Conservation (phyloP, 2,329 filamentous ascomycete species). For the Colletotrichum cereale region DNA sequence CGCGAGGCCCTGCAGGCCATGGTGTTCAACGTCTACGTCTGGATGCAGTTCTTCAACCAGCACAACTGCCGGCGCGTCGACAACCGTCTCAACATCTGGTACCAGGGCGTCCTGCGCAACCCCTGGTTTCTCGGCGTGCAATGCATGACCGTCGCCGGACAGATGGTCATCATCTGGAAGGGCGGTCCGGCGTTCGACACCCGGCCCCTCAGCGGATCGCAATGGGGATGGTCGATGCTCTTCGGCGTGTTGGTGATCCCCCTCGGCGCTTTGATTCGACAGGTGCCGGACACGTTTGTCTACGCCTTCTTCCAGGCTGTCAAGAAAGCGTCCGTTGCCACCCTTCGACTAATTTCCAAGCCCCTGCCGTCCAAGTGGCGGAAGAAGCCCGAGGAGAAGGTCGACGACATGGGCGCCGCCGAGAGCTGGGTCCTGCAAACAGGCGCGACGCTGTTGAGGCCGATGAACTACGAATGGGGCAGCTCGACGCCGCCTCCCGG, state of each 20-base stretch:
- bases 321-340: constrained; percentile 45
- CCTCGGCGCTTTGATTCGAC: constrained; percentile 61
- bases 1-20: constrained; percentile 69
- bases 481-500: constrained; percentile 33
- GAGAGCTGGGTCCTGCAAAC: constrained; percentile 45
- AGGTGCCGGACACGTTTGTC: constrained; percentile 59
- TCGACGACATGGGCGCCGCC: constrained; percentile 33
- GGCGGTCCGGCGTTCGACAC: constrained; percentile 77
- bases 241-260: constrained; percentile 77
- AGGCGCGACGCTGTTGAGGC: constrained; percentile 41
- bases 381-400: constrained; percentile 39
- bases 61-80: constrained; percentile 86
- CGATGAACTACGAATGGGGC: constrained; percentile 45
- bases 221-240: constrained; percentile 79
- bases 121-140: constrained; percentile 81
- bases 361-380: constrained; percentile 41
- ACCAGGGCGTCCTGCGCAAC: constrained; percentile 80
- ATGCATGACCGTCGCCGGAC: constrained; percentile 75
- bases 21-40: constrained; percentile 88
- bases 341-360: constrained; percentile 41
- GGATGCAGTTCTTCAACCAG: constrained; percentile 92
- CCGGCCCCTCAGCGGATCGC: constrained; percentile 68
- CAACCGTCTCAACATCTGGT: constrained; percentile 83
- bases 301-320: constrained; percentile 44
- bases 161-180: constrained; percentile 79